Percentiles rank a stretch among this genome's conserved stretches.
Conservation (phyloP, 2,329 filamentous ascomycete genomes). For the Pestalotiopsis sp. region DNA sequence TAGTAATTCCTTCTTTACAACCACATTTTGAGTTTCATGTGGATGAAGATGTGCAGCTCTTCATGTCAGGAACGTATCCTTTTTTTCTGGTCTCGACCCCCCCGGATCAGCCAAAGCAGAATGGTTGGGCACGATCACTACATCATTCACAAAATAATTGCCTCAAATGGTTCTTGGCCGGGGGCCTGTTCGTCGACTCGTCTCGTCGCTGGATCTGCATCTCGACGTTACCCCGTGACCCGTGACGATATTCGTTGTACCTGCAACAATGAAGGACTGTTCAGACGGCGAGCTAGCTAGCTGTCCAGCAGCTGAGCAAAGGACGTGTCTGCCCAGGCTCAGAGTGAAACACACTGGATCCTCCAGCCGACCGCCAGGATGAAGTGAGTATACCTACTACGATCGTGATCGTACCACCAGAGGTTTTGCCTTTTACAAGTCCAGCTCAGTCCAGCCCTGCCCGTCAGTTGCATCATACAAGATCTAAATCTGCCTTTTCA, state of each 20-base stretch:
- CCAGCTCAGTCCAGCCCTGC: no score
- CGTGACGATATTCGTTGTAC: background rate
- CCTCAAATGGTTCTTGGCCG: background rate
- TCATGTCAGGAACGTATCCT: constrained; percentile 4
- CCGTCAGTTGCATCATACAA: no score
- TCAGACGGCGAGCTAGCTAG: background rate
- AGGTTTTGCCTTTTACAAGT: no score
- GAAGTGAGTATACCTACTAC: no score
- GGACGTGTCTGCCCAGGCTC: no score
- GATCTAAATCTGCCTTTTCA: no score
- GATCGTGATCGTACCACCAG: no score
- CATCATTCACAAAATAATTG: background rate
- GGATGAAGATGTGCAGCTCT: background rate
- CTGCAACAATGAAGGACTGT: background rate
- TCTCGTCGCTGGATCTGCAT: background rate
- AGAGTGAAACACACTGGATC: no score
- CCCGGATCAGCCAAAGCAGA: background rate
- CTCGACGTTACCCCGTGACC: background rate
- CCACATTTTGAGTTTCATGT: constrained; percentile 5
- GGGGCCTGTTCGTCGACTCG: background rate
- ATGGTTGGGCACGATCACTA: background rate
- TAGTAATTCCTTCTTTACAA: background rate
- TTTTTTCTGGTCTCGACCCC: background rate
- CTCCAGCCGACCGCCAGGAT: no score
- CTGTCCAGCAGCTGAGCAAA: no score